Evolutionary conservation across 768 basidiomycete genomes (phyloP).

Genomic region (Mycena alexandri): DNA sequence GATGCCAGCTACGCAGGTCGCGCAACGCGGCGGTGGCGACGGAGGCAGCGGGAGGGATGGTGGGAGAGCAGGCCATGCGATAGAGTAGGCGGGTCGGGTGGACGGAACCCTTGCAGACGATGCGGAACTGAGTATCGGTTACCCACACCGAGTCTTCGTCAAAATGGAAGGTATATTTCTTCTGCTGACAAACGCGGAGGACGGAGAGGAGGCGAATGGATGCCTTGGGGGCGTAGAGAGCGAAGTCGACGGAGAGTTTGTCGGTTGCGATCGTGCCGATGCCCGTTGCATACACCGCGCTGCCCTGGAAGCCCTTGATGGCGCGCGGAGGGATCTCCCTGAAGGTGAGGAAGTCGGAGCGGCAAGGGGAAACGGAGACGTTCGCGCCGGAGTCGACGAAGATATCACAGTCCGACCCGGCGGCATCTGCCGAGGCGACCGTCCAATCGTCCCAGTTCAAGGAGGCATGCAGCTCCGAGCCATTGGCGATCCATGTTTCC

Average conservation of each 20-base stretch:
- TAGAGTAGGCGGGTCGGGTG: constrained; percentile 17
- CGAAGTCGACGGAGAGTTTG: constrained; percentile 2
- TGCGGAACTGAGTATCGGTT: background rate
- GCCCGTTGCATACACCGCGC: constrained; percentile 17
- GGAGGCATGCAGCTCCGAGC: constrained; percentile 2
- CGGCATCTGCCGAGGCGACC: no score
- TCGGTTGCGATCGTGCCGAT: constrained; percentile 21
- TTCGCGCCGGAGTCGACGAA: constrained; percentile 23
- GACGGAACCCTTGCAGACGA: constrained; percentile 12
- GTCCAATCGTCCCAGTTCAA: background rate
- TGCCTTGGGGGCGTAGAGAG: constrained; percentile 13
- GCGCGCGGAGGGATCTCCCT: background rate
- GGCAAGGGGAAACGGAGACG: constrained; percentile 15
- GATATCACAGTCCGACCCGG: background rate
- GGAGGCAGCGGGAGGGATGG: background rate
- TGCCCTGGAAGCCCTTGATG: constrained; percentile 22
- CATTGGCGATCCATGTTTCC: no score
- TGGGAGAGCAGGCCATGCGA: background rate
- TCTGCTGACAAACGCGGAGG: background rate
- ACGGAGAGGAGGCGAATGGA: constrained; percentile 21
- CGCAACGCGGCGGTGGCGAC: background rate
- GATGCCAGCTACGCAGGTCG: constrained; percentile 7
- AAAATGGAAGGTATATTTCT: background rate
- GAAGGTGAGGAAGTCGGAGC: constrained; percentile 15
- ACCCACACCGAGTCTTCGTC: background rate